Evolutionary conservation across 2,329 filamentous ascomycete genomes (phyloP), one percentile per base, ranked within the genome.

Genomic region (Stachybotrys echinatus): DNA sequence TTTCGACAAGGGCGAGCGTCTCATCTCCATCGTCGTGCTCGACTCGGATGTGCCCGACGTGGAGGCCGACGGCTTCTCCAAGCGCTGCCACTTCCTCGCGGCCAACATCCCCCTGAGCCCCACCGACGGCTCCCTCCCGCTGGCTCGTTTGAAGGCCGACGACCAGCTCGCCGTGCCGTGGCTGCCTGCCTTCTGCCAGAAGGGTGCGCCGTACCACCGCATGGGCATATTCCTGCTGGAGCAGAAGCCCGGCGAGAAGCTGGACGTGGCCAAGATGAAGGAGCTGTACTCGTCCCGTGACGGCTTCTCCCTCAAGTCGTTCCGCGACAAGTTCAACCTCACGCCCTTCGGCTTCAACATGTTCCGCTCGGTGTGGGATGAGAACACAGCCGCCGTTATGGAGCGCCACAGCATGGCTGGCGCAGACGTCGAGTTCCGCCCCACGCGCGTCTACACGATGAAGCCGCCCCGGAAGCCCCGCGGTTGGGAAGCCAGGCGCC

Each of bases 341-440:
- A 78, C 75, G 51, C 82, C 92, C 7, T 83, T 96, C 51, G 92
- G 92, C 42, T 88, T 90, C 60, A 89, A 84, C 65, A 74, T 99
- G 60, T 99, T 97, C 84, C 84, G 94, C 57, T 86, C 84, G 52
- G 74, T 87, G 56, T 97, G 92, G 89, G 94, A 99, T 68, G 88
- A 94, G 52, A 83, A 81, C 60, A 99, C 89, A 48, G 84, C 82
- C n/a, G 84, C 75, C 47, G 89, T 99, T 55, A 96, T 99, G 92
- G 76, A 83, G 64, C 81, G 88, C 60, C 81, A 88, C 58, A 83
- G 81, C 52, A 76, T 95, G 54, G 79, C 83, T 23, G 90, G 90
- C 45, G 84, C 84, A 51, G 86, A 95, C 62, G 67, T 96, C 55
- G 89, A 96, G 73, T 89, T 95, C 69, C 89, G 88, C 74, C 83